Percentiles rank a stretch among this genome's conserved stretches.
Evolutionary conservation across 2,329 filamentous ascomycete species (phyloP).

Genomic region (Colletotrichum simmondsii): DNA sequence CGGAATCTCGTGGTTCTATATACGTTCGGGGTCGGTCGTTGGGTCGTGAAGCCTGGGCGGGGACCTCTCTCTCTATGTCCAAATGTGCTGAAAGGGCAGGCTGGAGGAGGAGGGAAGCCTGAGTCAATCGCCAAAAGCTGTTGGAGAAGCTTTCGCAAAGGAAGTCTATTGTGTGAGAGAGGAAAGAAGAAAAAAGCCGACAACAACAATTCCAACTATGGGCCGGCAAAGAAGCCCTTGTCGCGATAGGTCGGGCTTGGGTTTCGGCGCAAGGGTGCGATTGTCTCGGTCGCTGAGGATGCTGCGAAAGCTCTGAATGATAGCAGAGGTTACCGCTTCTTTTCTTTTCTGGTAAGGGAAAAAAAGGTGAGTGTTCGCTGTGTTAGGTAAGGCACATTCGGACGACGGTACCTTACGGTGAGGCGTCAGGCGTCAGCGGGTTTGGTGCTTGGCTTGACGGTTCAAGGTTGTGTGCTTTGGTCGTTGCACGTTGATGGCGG

Average conservation of each 20-base stretch:
- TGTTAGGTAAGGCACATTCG: conserved; percentile 27
- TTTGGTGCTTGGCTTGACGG: neutral
- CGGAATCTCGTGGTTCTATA: conserved; percentile 8
- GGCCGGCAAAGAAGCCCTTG: conserved; percentile 31
- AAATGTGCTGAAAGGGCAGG: conserved; percentile 25
- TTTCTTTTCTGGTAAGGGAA: neutral
- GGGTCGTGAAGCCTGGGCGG: neutral
- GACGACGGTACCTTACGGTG: neutral
- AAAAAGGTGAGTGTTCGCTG: conserved; percentile 20
- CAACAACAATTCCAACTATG: conserved; percentile 16
- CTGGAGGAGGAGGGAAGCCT: conserved; percentile 2
- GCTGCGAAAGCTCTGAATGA: conserved; percentile 32
- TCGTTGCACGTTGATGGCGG: conserved; percentile 1
- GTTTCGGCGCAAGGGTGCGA: conserved; percentile 31
- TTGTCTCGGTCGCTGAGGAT: conserved; percentile 27
- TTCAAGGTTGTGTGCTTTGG: neutral
- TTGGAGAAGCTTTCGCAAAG: conserved; percentile 25
- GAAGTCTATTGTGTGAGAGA: conserved; percentile 19
- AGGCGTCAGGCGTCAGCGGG: conserved; percentile 19
- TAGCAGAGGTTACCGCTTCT: conserved; percentile 19
- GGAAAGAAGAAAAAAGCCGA: conserved; percentile 5
- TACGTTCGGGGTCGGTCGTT: neutral
- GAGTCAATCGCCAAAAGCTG: conserved; percentile 29
- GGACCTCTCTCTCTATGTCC: conserved; percentile 6
- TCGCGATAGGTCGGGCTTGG: conserved; percentile 24